Conservation (phyloP, 1,284 basidiomycete species). For the Microbotryum violaceum region DNA sequence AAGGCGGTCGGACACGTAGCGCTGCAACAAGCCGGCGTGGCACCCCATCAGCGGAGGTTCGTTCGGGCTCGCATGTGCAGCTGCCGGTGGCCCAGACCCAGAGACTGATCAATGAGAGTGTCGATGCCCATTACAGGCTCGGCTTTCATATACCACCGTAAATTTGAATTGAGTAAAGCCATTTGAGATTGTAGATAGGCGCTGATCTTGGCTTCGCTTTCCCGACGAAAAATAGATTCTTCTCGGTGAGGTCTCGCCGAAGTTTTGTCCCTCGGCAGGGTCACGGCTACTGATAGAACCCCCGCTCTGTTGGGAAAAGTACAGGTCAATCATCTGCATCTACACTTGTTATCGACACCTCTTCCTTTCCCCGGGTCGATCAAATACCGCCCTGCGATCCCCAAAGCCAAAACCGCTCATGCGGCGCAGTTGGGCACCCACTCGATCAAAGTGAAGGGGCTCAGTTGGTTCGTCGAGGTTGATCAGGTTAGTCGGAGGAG, state of each 20-base stretch:
- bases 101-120: too few relatives aligned
- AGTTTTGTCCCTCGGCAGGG: too few relatives aligned
- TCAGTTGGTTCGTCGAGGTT: constrained; percentile 26
- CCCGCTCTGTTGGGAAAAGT: too few relatives aligned
- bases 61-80: too few relatives aligned
- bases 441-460: constrained; percentile 5
- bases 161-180: not conserved
- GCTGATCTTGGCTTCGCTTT: not conserved
- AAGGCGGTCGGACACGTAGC: not conserved
- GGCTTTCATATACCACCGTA: constrained; percentile 30
- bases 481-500: constrained; percentile 17
- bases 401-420: too few relatives aligned
- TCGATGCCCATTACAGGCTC: constrained; percentile 6
- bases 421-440: too few relatives aligned
- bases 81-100: too few relatives aligned
- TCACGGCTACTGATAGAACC: too few relatives aligned
- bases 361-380: constrained; percentile 20
- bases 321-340: constrained; percentile 30
- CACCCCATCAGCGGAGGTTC: too few relatives aligned
- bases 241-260: constrained; percentile 11
- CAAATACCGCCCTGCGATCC: constrained; percentile 21
- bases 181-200: too few relatives aligned
- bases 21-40: not conserved
- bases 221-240: constrained; percentile 9
- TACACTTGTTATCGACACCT: constrained; percentile 26